phyloP scores from a whole-genome alignment of 192 early-diverging fungal genomes.

The Geranomyces variabilis region DNA sequence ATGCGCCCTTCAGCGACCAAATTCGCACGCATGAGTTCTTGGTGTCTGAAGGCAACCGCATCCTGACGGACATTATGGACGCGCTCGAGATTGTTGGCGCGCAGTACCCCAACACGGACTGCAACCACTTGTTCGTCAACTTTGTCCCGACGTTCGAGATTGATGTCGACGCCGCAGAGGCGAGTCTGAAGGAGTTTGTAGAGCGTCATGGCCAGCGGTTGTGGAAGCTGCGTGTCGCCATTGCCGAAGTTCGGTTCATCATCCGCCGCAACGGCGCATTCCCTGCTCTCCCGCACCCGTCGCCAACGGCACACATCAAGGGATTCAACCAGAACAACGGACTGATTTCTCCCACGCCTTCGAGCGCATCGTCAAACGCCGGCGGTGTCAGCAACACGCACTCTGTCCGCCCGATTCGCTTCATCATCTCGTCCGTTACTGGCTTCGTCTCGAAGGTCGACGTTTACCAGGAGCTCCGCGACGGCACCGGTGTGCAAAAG shows the following conservation, averaged over 20 bases:
- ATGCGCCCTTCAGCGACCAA: slow-evolving; percentile 66
- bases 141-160: slow-evolving; percentile 95
- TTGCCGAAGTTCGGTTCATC: slow-evolving; percentile 96
- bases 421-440: slow-evolving; percentile 88
- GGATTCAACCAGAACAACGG: not conserved
- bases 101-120: slow-evolving; percentile 92
- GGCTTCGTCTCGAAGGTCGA: slow-evolving; percentile 91
- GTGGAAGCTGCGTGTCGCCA: slow-evolving; percentile 90
- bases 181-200: slow-evolving; percentile 83
- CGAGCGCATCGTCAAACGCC: not conserved
- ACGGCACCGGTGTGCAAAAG: slow-evolving; percentile 75
- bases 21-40: slow-evolving; percentile 92
- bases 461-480: slow-evolving; percentile 89
- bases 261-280: not conserved
- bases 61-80: slow-evolving; percentile 93
- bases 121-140: slow-evolving; percentile 99
- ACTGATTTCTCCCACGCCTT: slow-evolving; percentile 43
- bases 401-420: slow-evolving; percentile 78
- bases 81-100: slow-evolving; percentile 92
- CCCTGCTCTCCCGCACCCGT: not conserved
- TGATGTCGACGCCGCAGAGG: slow-evolving; percentile 80
- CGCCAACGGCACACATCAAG: not conserved
- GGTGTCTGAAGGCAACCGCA: slow-evolving; percentile 90
- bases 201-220: slow-evolving; percentile 93
- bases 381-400: slow-evolving; percentile 45